Base-by-base conservation (phyloP, 108 stramenopile species). In the Aurantiochytrium sp. region DNA sequence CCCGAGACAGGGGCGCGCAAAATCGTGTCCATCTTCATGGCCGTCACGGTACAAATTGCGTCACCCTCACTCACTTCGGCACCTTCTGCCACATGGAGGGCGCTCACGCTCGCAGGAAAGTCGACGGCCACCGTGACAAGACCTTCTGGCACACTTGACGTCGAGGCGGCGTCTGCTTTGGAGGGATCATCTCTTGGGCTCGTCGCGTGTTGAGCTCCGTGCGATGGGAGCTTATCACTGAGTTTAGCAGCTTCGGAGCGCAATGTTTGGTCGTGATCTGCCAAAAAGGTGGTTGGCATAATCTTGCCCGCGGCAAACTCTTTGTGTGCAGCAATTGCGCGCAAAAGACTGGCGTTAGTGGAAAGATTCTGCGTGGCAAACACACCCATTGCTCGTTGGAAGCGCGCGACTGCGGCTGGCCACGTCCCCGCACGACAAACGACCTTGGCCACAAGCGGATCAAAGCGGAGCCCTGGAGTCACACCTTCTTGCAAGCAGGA, bases 11-110 rank as follows among this genome's bases (percentile, higher is more conserved):
- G 95, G 6, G 96, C 92, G n/a, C 95, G 87, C n/a, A 98, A 96
- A 57, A 95, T 92, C n/a, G 98, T 98, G 91, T 99, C 98, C 98
- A 99, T 99, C 91, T 99, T 99, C 98, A 99, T 99, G n/a, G 98
- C 98, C 5, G 93, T 93, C 72, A 98, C 91, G 5, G 96, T 93
- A 8, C 97, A 91, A 45, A 98, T 92, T 4, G 96, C 95, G 89
- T 97, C 95, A 25, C 97, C 98, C 25, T 92, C 92, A 87, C 94
- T 93, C 25, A 98, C 97, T 21, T 88, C 90, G 87, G 97, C 96
- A 10, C 98, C 98, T 43, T 91, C 92, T 73, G 93, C 93, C 4
- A 97, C 96, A 91, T 95, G 96, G 18, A 97, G 95, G 43, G 96
- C 96, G 29, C 97, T 92, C 16, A 98, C 96, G 4, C 97, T 97